These are phyloP conservation scores for Nannochloropsis gaditana DNA, from an alignment of 108 stramenopile species.

Conservation along the genomic window DNA sequence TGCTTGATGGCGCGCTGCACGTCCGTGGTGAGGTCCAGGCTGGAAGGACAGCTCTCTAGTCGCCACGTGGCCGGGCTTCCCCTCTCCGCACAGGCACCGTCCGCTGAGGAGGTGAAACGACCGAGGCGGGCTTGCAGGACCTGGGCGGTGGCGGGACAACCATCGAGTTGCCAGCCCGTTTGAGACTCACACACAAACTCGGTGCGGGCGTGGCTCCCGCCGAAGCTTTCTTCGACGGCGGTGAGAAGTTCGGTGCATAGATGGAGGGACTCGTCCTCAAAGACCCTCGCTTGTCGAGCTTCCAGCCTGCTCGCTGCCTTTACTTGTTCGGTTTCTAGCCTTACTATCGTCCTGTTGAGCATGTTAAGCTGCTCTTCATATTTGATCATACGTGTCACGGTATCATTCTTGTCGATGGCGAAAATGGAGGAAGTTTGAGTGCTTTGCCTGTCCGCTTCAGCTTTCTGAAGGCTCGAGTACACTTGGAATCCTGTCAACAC, in stretches of 20 bases:
- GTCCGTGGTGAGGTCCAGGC: background rate
- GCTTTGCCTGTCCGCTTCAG: background rate
- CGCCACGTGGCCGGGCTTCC: background rate
- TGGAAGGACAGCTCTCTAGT: background rate
- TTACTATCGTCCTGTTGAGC: too few relatives aligned
- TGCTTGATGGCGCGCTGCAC: background rate
- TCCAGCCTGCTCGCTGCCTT: too few relatives aligned
- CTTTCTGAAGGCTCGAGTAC: background rate
- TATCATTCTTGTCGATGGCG: too few relatives aligned
- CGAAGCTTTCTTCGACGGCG: background rate
- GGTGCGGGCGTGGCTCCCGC: background rate
- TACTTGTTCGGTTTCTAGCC: too few relatives aligned
- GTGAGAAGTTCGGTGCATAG: background rate
- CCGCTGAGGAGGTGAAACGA: background rate
- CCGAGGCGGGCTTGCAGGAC: background rate
- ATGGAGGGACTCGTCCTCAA: background rate
- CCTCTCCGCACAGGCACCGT: background rate
- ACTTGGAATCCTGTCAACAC: background rate
- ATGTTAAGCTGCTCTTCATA: too few relatives aligned
- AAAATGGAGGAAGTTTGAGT: background rate
- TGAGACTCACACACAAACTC: background rate
- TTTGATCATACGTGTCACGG: too few relatives aligned
- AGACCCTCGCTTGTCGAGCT: too few relatives aligned
- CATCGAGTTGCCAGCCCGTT: background rate
- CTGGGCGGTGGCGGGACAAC: conserved; percentile 6